phyloP scores from a whole-genome alignment of 495 filamentous ascomycete genomes.

The Talaromyces trachyspermus region DNA sequence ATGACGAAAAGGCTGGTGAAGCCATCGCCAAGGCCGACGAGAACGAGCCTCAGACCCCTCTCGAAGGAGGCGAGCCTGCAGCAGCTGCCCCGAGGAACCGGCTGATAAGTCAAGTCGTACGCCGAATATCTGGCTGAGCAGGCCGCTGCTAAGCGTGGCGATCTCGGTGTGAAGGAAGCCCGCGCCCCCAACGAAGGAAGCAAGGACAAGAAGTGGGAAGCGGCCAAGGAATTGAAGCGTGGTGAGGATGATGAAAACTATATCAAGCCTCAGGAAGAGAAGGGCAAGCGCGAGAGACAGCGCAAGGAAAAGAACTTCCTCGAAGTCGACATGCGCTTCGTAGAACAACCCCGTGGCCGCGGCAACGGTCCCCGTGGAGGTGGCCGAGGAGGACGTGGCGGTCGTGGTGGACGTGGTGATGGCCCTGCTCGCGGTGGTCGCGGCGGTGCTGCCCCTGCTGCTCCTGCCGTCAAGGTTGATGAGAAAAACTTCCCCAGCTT shows the following conservation, averaged over 20 bases:
- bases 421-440: constrained; percentile 33
- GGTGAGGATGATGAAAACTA: constrained; percentile 66
- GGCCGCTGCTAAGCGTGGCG: constrained; percentile 69
- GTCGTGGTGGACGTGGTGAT: constrained; percentile 46
- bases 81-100: constrained; percentile 47
- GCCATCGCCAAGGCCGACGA: constrained; percentile 78
- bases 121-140: constrained; percentile 81
- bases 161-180: constrained; percentile 62
- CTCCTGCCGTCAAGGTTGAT: constrained; percentile 30
- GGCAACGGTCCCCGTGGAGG: constrained; percentile 32
- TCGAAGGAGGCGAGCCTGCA: constrained; percentile 18
- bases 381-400: constrained; percentile 40
- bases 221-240: constrained; percentile 68
- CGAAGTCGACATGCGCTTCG: constrained; percentile 75
- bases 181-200: constrained; percentile 87
- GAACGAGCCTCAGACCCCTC: constrained; percentile 48
- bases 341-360: constrained; percentile 49
- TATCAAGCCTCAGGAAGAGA: constrained; percentile 67
- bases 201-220: constrained; percentile 89
- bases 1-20: constrained; percentile 82
- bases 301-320: constrained; percentile 86
- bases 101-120: constrained; percentile 86
- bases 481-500: constrained; percentile 48
- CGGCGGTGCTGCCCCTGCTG: constrained; percentile 15
- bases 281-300: constrained; percentile 79